phyloP scores from a whole-genome alignment of 1,139 yeast species.

The Arxiozyma slooffiae region DNA sequence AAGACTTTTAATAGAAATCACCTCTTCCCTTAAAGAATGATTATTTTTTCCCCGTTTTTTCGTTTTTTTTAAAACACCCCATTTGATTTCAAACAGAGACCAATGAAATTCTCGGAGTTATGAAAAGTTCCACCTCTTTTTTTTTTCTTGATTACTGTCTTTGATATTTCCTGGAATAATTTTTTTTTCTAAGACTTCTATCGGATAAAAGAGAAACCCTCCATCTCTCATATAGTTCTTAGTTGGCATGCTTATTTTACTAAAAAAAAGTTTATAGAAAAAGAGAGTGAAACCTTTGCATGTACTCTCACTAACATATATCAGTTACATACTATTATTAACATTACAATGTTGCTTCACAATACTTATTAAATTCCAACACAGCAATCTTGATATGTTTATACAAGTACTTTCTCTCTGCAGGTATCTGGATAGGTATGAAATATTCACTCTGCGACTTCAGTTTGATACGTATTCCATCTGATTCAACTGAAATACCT shows the following conservation, averaged over 20 bases:
- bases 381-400: slow-evolving; percentile 73
- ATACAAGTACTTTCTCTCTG: slow-evolving; percentile 59
- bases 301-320: no score
- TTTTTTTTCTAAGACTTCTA: no score
- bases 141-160: background rate
- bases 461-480: slow-evolving; percentile 65
- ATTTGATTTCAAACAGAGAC: no score
- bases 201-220: no score
- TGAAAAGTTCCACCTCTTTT: background rate
- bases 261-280: no score
- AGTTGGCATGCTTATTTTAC: no score
- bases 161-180: no score
- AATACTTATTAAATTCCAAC: slow-evolving; percentile 58
- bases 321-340: background rate
- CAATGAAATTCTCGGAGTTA: slow-evolving; percentile 2
- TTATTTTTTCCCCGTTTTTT: background rate
- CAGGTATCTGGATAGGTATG: slow-evolving; percentile 66
- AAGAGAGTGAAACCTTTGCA: no score
- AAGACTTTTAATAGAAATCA: no score
- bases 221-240: no score
- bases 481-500: slow-evolving; percentile 59
- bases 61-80: no score
- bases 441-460: slow-evolving; percentile 60
- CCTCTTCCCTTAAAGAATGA: no score
- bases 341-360: slow-evolving; percentile 30